phyloP scores from a whole-genome alignment of 176 grass and related monocot species.

The Rhynchospora pubera region DNA sequence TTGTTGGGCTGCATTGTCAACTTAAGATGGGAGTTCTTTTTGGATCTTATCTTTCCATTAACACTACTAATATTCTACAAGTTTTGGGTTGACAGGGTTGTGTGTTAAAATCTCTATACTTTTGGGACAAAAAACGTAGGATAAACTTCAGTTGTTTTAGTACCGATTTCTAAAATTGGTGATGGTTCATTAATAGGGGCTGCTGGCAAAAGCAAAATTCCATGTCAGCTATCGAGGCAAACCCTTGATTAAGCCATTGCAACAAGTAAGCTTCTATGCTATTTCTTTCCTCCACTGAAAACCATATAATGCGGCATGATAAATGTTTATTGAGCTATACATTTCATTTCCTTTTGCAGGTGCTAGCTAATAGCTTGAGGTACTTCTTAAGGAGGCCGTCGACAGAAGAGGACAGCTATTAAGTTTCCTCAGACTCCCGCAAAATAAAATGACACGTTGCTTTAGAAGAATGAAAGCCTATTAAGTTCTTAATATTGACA shows the following conservation, averaged over 20 bases:
- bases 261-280: conserved; percentile 51
- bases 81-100: neutral
- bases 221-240: conserved; percentile 86
- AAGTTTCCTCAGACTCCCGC: conserved; percentile 26
- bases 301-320: neutral
- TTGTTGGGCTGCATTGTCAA: neutral
- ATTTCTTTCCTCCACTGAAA: neutral
- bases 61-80: neutral
- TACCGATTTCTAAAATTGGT: conserved; percentile 22
- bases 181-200: conserved; percentile 39
- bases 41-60: neutral
- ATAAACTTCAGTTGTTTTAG: neutral
- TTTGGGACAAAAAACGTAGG: neutral
- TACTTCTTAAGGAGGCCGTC: conserved; percentile 95
- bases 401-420: conserved; percentile 79
- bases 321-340: neutral
- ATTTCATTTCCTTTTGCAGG: conserved; percentile 38
- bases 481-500: conserved; percentile 22
- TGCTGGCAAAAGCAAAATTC: conserved; percentile 94
- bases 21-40: neutral
- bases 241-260: conserved; percentile 46
- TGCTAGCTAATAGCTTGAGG: conserved; percentile 87
- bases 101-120: neutral
- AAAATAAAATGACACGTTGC: neutral
- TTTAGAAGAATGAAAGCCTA: conserved; percentile 6